Evolutionary conservation across 495 filamentous ascomycete genomes (phyloP).

Genomic region (Ascodesmis nigricans): DNA sequence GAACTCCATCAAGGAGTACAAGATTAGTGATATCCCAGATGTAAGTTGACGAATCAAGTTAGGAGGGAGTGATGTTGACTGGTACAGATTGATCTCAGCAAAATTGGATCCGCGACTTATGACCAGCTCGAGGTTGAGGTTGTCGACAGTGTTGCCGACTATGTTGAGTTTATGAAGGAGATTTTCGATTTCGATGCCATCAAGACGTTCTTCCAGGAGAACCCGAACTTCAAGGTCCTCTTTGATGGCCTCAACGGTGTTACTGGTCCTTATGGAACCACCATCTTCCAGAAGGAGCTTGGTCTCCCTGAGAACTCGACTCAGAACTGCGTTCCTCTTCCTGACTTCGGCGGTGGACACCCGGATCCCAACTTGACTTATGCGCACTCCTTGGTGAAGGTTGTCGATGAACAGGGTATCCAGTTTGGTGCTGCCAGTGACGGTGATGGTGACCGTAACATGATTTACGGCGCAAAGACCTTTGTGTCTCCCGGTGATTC

Average conservation of each 20-base stretch:
- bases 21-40: slow-evolving; percentile 66
- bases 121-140: slow-evolving; percentile 81
- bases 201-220: slow-evolving; percentile 64
- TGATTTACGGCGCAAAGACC: slow-evolving; percentile 93
- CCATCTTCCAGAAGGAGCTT: slow-evolving; percentile 85
- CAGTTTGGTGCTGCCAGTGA: slow-evolving; percentile 94
- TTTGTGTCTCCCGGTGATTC: slow-evolving; percentile 96
- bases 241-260: slow-evolving; percentile 91
- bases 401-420: slow-evolving; percentile 71
- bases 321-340: slow-evolving; percentile 79
- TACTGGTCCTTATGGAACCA: slow-evolving; percentile 81
- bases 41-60: slow-evolving; percentile 8
- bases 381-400: slow-evolving; percentile 81
- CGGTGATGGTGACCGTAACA: slow-evolving; percentile 95
- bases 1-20: slow-evolving; percentile 75
- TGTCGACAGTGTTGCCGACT: slow-evolving; percentile 76
- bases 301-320: slow-evolving; percentile 54
- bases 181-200: slow-evolving; percentile 96
- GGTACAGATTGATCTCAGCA: slow-evolving; percentile 44
- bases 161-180: slow-evolving; percentile 82
- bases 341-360: slow-evolving; percentile 91
- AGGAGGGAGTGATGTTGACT: not conserved
- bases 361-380: slow-evolving; percentile 98
- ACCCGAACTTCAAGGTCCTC: slow-evolving; percentile 85
- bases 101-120: slow-evolving; percentile 62